Evolutionary conservation across 805 yeast species (phyloP).

Genomic region (Metschnikowia anglica): DNA sequence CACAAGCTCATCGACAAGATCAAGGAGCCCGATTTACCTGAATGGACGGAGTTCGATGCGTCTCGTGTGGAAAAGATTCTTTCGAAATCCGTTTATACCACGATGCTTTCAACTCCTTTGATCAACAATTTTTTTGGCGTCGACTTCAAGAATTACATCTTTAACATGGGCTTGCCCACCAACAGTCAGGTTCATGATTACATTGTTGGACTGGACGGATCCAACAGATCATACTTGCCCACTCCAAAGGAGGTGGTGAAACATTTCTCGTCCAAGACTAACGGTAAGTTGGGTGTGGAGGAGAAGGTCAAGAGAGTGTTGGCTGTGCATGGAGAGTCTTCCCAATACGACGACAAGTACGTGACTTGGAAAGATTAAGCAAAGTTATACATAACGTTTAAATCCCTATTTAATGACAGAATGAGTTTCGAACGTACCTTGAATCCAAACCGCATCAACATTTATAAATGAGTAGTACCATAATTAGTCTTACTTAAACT

Average conservation of each 20-base stretch:
- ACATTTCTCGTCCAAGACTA: constrained; percentile 54
- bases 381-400: background rate
- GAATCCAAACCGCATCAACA: too few relatives aligned
- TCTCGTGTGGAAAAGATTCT: constrained; percentile 23
- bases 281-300: constrained; percentile 57
- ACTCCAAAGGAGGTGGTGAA: constrained; percentile 65
- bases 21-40: constrained; percentile 47
- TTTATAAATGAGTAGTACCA: too few relatives aligned
- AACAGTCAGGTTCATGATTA: constrained; percentile 62
- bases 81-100: constrained; percentile 20
- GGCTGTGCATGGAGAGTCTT: constrained; percentile 51
- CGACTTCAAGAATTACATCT: constrained; percentile 50
- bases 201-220: constrained; percentile 67
- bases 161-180: constrained; percentile 76
- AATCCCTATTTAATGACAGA: constrained; percentile 1
- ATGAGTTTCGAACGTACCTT: constrained; percentile 1
- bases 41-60: constrained; percentile 41
- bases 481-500: constrained; percentile 41
- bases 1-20: constrained; percentile 63
- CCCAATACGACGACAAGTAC: constrained; percentile 42
- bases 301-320: constrained; percentile 60
- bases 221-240: constrained; percentile 64
- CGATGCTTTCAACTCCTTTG: constrained; percentile 29
- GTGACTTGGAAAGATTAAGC: constrained; percentile 38
- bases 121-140: constrained; percentile 41